Evolutionary conservation across 192 early-diverging fungal species (phyloP), one percentile per base, ranked within the genome.

Genomic region (Rhizophlyctis rosea): DNA sequence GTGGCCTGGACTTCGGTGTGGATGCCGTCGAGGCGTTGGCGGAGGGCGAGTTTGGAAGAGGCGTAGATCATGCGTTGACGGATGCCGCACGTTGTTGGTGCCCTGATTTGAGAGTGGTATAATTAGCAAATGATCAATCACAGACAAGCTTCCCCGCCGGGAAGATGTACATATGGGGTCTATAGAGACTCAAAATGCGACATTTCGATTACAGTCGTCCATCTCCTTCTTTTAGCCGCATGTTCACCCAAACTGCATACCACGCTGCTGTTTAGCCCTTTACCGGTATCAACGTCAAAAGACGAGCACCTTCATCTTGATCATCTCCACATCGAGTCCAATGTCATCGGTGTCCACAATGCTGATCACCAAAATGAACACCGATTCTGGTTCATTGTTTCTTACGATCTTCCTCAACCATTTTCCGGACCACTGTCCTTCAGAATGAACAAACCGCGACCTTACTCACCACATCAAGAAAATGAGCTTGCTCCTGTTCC

Each of bases 1-100:
- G 92, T 98, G 63, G 85, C 89, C 77, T 98, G 95, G 57, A 96
- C 70, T 58, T 92, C 90, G 29, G 69, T 63, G 54, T 75, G 78
- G 69, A 94, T 67, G 47, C 92, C 94, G 36, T 84, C 77, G 34
- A 95, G 81, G 50, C 73, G 66, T 63, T 78, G 83, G 64, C 87
- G 84, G 47, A 98, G 71, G 48, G 85, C 87, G 44, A 83, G 81
- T 79, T 92, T 96, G 70, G 83, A 88, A 39, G 90, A 87, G 39
- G 95, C 84, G 77, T 95, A 96, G 57, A 95, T 39, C 95, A 98
- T 98, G 83, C 92, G 93, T 67, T 77, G 58, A 66, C 80, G 83
- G 61, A 98, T 77, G 59, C 73, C 83, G 34, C 91, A 78, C 13
- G 52, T 77, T 54, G 90, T 89, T 18, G 95, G 95, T 35, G 86